A percentile compares a stretch with the other conserved stretches of the same genome.
Conservation (phyloP, 2,329 filamentous ascomycete species). For the Cladosporium colombiae region DNA sequence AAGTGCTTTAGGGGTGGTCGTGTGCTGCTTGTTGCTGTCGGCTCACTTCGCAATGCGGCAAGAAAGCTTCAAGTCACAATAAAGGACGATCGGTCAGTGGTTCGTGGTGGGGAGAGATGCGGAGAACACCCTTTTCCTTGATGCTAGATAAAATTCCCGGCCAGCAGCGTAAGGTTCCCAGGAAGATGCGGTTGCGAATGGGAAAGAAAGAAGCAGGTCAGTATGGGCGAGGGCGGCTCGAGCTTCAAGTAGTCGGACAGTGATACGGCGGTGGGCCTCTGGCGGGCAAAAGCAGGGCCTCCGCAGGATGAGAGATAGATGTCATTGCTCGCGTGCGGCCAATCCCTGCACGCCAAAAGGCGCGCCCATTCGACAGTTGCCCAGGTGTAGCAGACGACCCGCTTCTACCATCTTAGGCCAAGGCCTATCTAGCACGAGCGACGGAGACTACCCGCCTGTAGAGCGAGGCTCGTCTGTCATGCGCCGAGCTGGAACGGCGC, state of each 20-base stretch:
- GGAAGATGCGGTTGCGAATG: not conserved
- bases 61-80: slow-evolving; percentile 14
- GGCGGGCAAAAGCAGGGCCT: slow-evolving; percentile 1
- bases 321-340: slow-evolving; percentile 6
- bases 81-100: slow-evolving; percentile 15
- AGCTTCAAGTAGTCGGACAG: slow-evolving; percentile 6
- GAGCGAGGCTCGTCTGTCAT: not conserved
- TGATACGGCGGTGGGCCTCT: not conserved
- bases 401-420: not conserved
- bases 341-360: not conserved
- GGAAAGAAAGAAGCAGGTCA: not conserved
- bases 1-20: slow-evolving; percentile 3
- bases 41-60: slow-evolving; percentile 15
- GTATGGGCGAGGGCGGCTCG: not conserved
- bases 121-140: slow-evolving; percentile 15
- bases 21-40: not conserved
- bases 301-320: not conserved
- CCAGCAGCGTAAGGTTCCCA: not conserved
- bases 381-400: not conserved
- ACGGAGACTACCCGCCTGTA: not conserved
- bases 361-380: not conserved
- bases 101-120: slow-evolving; percentile 6
- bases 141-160: slow-evolving; percentile 16
- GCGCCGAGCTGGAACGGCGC: not conserved
- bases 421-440: not conserved